phyloP scores from a whole-genome alignment of 495 filamentous ascomycete genomes.

The Neurospora sp. region DNA sequence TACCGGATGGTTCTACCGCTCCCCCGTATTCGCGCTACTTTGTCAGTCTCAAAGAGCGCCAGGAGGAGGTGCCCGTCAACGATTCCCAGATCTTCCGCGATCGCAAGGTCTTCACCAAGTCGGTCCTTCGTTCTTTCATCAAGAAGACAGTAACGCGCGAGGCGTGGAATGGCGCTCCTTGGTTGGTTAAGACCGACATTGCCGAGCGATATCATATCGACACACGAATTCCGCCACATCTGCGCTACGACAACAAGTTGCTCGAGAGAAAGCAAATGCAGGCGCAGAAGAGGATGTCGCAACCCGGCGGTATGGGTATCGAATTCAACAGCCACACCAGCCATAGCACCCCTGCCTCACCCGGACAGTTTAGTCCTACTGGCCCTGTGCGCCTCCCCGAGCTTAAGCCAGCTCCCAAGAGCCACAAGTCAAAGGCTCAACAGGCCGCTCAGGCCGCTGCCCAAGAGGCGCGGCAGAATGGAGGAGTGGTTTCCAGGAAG shows the following conservation, averaged over 20 bases:
- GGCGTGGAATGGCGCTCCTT: conserved; percentile 88
- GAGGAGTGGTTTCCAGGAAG: conserved; percentile 28
- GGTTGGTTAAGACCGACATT: conserved; percentile 82
- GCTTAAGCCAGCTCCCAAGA: conserved; percentile 73
- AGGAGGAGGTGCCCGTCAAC: conserved; percentile 67
- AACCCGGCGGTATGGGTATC: conserved; percentile 29
- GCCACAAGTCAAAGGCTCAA: conserved; percentile 54
- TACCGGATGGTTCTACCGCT: conserved; percentile 54
- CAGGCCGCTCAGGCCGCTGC: conserved; percentile 16
- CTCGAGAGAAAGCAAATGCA: conserved; percentile 62
- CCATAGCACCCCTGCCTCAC: conserved; percentile 3
- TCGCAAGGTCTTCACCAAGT: conserved; percentile 89
- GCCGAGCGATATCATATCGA: conserved; percentile 78
- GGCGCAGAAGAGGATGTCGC: conserved; percentile 57
- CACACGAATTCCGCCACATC: conserved; percentile 69
- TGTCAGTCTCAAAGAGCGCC: conserved; percentile 60
- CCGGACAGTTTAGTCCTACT: conserved; percentile 29
- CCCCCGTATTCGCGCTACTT: conserved; percentile 69
- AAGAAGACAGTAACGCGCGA: conserved; percentile 89
- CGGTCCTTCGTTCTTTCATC: conserved; percentile 85
- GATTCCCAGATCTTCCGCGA: conserved; percentile 78
- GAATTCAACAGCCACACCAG: not conserved
- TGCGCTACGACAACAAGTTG: conserved; percentile 69
- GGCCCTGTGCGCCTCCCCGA: conserved; percentile 52
- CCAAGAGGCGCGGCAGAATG: conserved; percentile 5